These are phyloP conservation scores for Colletotrichum magnum DNA, from an alignment of 2,329 filamentous ascomycete species.

Conservation along the genomic window DNA sequence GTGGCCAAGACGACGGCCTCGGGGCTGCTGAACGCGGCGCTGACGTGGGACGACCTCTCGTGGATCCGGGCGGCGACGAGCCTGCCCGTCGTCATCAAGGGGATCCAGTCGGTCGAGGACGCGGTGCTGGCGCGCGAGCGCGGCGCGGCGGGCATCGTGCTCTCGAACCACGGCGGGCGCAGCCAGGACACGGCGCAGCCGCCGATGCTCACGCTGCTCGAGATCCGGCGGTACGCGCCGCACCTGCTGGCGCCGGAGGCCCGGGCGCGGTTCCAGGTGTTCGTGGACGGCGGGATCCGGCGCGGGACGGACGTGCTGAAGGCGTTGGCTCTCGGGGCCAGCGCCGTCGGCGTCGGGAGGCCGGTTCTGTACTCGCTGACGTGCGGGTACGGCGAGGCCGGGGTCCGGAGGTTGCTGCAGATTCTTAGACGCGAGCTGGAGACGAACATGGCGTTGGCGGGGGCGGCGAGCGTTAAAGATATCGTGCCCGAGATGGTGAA, in stretches of 20 bases:
- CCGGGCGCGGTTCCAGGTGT: conserved; percentile 58
- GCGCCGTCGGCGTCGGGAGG: conserved; percentile 78
- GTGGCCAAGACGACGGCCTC: conserved; percentile 66
- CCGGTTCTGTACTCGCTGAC: conserved; percentile 72
- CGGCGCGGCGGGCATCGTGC: conserved; percentile 76
- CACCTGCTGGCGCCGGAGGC: conserved; percentile 51
- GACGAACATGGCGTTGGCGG: conserved; percentile 70
- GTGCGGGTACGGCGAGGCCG: conserved; percentile 59
- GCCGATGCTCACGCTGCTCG: conserved; percentile 40
- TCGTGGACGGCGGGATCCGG: conserved; percentile 75
- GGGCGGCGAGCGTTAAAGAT: conserved; percentile 79
- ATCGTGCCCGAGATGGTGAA: conserved; percentile 57
- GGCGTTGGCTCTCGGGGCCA: conserved; percentile 73
- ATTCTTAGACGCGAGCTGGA: conserved; percentile 62
- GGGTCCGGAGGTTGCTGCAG: conserved; percentile 65
- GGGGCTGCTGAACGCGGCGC: conserved; percentile 68
- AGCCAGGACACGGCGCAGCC: conserved; percentile 59
- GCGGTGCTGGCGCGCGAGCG: conserved; percentile 71
- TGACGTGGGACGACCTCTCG: conserved; percentile 74
- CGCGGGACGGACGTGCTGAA: conserved; percentile 79
- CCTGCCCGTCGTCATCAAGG: conserved; percentile 75
- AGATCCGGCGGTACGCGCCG: conserved; percentile 65
- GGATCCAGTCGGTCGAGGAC: conserved; percentile 76
- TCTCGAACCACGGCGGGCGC: conserved; percentile 79
- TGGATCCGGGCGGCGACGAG: conserved; percentile 69